These are phyloP conservation scores for Ophidiomyces ophidiicola DNA, from an alignment of 2,329 filamentous ascomycete genomes.

Conservation along the genomic window DNA sequence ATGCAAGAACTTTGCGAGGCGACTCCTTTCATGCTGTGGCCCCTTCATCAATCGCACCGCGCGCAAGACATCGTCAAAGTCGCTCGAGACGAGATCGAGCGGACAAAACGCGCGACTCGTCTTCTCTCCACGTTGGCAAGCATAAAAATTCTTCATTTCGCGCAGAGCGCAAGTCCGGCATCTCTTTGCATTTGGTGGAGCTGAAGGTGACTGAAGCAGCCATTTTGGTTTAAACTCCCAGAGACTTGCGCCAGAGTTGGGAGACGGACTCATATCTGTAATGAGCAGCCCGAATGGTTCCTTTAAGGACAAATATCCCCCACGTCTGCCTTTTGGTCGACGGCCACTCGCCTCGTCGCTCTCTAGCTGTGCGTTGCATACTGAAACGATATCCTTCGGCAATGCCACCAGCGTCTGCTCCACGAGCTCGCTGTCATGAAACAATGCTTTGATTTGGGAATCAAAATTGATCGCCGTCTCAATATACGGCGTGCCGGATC, in stretches of 20 bases:
- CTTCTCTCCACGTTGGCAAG: constrained; percentile 21
- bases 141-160: constrained; percentile 36
- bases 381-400: constrained; percentile 32
- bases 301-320: constrained; percentile 42
- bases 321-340: constrained; percentile 40
- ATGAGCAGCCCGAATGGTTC: constrained; percentile 56
- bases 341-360: constrained; percentile 33
- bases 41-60: constrained; percentile 31
- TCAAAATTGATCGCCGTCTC: constrained; percentile 33
- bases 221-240: constrained; percentile 79
- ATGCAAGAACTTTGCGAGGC: constrained; percentile 26
- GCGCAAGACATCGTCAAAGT: constrained; percentile 34
- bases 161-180: constrained; percentile 63
- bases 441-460: constrained; percentile 41
- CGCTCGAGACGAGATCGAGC: constrained; percentile 46
- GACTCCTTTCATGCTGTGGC: constrained; percentile 22
- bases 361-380: constrained; percentile 44
- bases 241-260: constrained; percentile 29
- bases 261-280: constrained; percentile 54
- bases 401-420: constrained; percentile 44
- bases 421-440: constrained; percentile 44
- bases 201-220: constrained; percentile 63
- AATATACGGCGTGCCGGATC: constrained; percentile 42
- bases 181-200: constrained; percentile 48
- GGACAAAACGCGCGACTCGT: constrained; percentile 46